Evolutionary conservation across 208 protist species (phyloP).

Genomic region (Histomonas meleagridis): DNA sequence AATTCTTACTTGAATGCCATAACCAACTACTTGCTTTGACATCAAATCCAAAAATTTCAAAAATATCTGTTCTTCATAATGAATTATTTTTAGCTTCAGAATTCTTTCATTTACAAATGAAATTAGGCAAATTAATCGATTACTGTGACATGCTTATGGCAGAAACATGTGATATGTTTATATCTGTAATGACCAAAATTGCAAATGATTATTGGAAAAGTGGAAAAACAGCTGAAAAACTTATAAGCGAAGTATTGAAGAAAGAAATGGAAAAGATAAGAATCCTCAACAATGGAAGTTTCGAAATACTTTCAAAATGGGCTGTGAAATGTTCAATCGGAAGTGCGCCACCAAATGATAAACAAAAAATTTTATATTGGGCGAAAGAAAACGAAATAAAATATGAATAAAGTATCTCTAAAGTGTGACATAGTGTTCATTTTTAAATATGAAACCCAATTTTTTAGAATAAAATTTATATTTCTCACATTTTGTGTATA

Average conservation of each 20-base stretch:
- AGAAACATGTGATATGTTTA: slow-evolving; percentile 15
- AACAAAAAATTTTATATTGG: not conserved
- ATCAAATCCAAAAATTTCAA: not conserved
- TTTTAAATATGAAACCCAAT: too few relatives aligned
- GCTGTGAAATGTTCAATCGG: not conserved
- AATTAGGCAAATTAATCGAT: not conserved
- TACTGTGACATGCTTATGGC: slow-evolving; percentile 22
- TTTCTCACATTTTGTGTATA: too few relatives aligned
- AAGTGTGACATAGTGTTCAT: too few relatives aligned
- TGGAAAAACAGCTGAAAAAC: slow-evolving; percentile 12
- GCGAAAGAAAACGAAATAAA: slow-evolving; percentile 27
- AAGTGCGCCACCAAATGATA: not conserved
- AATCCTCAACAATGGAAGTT: not conserved
- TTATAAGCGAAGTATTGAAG: not conserved
- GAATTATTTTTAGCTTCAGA: slow-evolving; percentile 30
- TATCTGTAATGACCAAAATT: not conserved
- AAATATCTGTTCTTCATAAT: slow-evolving; percentile 11
- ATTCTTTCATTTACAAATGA: not conserved
- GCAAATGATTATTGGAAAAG: not conserved
- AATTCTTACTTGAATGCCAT: slow-evolving; percentile 1
- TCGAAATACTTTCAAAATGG: not conserved
- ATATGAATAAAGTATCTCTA: too few relatives aligned
- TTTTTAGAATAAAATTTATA: too few relatives aligned
- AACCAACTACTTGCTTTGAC: not conserved
- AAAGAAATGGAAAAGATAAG: slow-evolving; percentile 4